These are phyloP conservation scores for Polyplosphaeria fusca DNA, from an alignment of 495 filamentous ascomycete species.

Conservation along the genomic window DNA sequence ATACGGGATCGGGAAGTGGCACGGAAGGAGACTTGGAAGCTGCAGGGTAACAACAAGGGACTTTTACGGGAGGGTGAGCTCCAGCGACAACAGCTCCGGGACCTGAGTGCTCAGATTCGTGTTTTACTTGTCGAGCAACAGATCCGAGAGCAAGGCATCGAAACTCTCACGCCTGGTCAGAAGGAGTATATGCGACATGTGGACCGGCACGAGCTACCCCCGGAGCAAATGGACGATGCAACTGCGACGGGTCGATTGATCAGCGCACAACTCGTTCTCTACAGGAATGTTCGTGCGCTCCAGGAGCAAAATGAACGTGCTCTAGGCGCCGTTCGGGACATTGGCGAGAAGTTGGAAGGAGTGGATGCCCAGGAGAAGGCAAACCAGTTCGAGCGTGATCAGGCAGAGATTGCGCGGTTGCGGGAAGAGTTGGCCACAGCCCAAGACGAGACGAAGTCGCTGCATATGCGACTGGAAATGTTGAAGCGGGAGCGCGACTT, in stretches of 20 bases:
- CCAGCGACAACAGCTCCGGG: slow-evolving; percentile 81
- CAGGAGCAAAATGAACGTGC: slow-evolving; percentile 86
- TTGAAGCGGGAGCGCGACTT: slow-evolving; percentile 95
- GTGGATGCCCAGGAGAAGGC: slow-evolving; percentile 74
- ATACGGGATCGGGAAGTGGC: slow-evolving; percentile 55
- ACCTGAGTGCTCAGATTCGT: slow-evolving; percentile 85
- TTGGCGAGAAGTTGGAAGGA: slow-evolving; percentile 86
- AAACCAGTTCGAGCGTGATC: slow-evolving; percentile 65
- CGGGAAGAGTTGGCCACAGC: slow-evolving; percentile 59
- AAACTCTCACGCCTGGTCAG: slow-evolving; percentile 64
- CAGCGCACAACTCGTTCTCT: slow-evolving; percentile 73
- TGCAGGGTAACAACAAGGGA: slow-evolving; percentile 67
- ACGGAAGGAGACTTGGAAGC: slow-evolving; percentile 63
- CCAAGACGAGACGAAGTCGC: slow-evolving; percentile 71
- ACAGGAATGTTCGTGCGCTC: slow-evolving; percentile 77
- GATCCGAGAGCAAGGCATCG: slow-evolving; percentile 71
- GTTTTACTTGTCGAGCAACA: slow-evolving; percentile 80
- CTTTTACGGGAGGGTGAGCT: slow-evolving; percentile 72
- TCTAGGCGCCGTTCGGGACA: slow-evolving; percentile 71
- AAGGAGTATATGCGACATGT: slow-evolving; percentile 65
- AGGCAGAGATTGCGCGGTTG: slow-evolving; percentile 67
- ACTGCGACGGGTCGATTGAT: slow-evolving; percentile 84
- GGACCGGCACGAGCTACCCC: slow-evolving; percentile 62
- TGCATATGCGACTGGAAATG: slow-evolving; percentile 78
- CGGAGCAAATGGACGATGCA: slow-evolving; percentile 63